Base-by-base conservation (phyloP, 768 basidiomycete genomes). In the Galerina marginata region DNA sequence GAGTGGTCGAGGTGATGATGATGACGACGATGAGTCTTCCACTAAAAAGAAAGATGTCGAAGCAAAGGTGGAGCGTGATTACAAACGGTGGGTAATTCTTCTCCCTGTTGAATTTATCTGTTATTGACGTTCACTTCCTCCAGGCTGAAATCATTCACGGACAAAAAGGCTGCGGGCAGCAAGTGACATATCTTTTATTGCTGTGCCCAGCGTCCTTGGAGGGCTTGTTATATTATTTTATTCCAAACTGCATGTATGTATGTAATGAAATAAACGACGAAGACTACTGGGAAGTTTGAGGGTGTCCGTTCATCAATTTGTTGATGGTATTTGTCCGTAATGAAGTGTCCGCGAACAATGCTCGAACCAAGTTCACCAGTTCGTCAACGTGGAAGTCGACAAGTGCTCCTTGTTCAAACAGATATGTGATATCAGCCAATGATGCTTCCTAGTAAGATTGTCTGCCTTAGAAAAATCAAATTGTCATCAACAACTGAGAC, bases 351-450 rank as follows among this genome's bases (percentile, higher is more conserved):
- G 93, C 90, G 71, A 98, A 98, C 48, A 98, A 79, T 0, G 95
- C 95, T 43, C 82, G 81, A 26, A 97, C 85, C n/a, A 98, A 82
- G 63, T 82, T 81, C 43, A 89, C 86, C 4, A 98, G 79, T 73
- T 98, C 96, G 29, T 91, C 85, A 7, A 89, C 82, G 62, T 91
- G 86, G 72, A 95, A 98, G 74, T 98, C 96, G 33, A 96, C 88
- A 63, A 98, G 77, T 5, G 92, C 89, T 9, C 95, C 93, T 67
- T 92, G 88, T 64, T 95, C 93, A 70, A 95, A 95, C 9, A 97
- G 84, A 72, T 96, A 96, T 26, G 89, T 88, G 53, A 97, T 89
- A 72, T 98, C 96, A 40, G 88, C 92, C 72, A 98, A 86, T 36
- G 93, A 93, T 1, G 94, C 95, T 74, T 95, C 93, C 94, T 95